Conservation (phyloP, 345 rosid genomes). For the Eucalyptus erythrocorys region DNA sequence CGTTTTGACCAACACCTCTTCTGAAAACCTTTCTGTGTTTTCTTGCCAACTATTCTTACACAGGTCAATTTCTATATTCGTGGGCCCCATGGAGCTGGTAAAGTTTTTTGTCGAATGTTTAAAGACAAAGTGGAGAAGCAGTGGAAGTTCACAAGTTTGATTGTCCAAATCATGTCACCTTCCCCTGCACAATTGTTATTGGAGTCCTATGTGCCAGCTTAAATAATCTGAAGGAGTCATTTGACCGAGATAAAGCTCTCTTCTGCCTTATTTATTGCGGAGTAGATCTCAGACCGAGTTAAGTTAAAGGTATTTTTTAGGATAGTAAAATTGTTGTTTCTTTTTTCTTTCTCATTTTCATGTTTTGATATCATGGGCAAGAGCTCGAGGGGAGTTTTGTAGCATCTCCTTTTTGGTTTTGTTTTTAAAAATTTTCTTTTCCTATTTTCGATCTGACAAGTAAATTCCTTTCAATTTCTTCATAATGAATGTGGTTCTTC, state of each 20-base stretch:
- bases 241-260: not conserved
- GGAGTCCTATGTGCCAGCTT: slow-evolving; percentile 84
- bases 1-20: not conserved
- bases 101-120: slow-evolving; percentile 84
- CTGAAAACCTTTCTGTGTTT: not conserved
- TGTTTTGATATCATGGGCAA: not conserved
- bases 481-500: not conserved
- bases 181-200: slow-evolving; percentile 57
- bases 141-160: slow-evolving; percentile 81
- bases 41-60: not conserved
- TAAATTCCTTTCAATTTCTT: not conserved
- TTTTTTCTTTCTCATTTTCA: not conserved
- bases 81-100: slow-evolving; percentile 95
- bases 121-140: slow-evolving; percentile 72
- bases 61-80: slow-evolving; percentile 79
- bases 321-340: not conserved
- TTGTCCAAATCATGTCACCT: slow-evolving; percentile 71
- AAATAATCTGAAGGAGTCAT: not conserved
- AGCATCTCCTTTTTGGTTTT: not conserved
- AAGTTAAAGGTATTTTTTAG: not conserved
- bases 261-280: not conserved
- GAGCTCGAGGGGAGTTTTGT: not conserved
- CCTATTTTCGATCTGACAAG: not conserved
- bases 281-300: not conserved
- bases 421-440: not conserved